Evolutionary conservation across 441 rosid species (phyloP).

Genomic region (Pelargonium cotyledonis): DNA sequence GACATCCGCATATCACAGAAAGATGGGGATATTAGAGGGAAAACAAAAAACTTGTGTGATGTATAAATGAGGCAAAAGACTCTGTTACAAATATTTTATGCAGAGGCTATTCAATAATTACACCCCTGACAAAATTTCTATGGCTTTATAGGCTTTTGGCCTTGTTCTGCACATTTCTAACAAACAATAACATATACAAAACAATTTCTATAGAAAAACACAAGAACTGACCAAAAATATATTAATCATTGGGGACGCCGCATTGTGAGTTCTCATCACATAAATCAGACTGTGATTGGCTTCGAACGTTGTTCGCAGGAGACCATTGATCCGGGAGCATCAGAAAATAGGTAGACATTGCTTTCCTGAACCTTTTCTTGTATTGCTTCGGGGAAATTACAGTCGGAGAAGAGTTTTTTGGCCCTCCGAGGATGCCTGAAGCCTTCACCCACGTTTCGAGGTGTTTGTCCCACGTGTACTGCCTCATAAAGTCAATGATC

Average conservation of each 20-base stretch:
- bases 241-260: slow-evolving; percentile 36
- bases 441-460: slow-evolving; percentile 92
- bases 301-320: slow-evolving; percentile 46
- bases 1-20: too few relatives aligned
- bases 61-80: slow-evolving; percentile 17
- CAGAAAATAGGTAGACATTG: slow-evolving; percentile 85
- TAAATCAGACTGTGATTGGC: slow-evolving; percentile 53
- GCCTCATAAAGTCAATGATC: slow-evolving; percentile 92
- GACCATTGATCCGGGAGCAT: slow-evolving; percentile 99
- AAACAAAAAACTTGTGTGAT: slow-evolving; percentile 4
- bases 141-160: slow-evolving; percentile 27
- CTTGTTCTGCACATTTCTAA: slow-evolving; percentile 32
- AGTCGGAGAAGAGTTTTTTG: slow-evolving; percentile 68
- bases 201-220: slow-evolving; percentile 27
- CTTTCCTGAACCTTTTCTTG: slow-evolving; percentile 94
- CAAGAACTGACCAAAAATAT: slow-evolving; percentile 15
- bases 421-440: slow-evolving; percentile 90
- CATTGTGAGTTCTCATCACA: slow-evolving; percentile 51
- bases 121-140: slow-evolving; percentile 31
- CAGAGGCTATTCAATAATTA: slow-evolving; percentile 40
- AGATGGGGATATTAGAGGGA: too few relatives aligned
- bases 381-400: slow-evolving; percentile 95
- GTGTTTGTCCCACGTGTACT: slow-evolving; percentile 89
- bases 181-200: slow-evolving; percentile 29
- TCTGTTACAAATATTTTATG: slow-evolving; percentile 34